A percentile compares a stretch with the other conserved stretches of the same genome.
Conservation (phyloP, 2,329 filamentous ascomycete species). For the Ilyonectria mors-panacis region DNA sequence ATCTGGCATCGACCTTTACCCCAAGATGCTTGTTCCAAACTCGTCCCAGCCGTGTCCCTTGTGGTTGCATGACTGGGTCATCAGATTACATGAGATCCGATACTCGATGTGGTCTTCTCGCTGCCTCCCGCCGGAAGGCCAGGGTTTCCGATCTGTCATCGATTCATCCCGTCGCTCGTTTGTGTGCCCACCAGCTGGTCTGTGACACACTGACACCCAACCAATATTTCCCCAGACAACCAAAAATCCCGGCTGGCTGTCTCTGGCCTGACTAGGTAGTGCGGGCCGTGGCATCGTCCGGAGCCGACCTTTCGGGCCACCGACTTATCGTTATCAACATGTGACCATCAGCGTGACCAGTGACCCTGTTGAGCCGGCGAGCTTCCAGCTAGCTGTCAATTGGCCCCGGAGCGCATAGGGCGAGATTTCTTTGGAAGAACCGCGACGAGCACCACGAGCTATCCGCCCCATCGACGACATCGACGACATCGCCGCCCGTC, state of each 20-base stretch:
- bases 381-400: conserved; percentile 37
- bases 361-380: conserved; percentile 28
- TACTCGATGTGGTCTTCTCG: conserved; percentile 16
- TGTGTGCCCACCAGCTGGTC: not conserved
- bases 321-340: conserved; percentile 24
- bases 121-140: conserved; percentile 9
- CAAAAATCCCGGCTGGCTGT: conserved; percentile 13
- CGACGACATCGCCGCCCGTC: conserved; percentile 51
- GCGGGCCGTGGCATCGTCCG: conserved; percentile 21
- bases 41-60: conserved; percentile 15
- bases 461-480: conserved; percentile 35
- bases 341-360: conserved; percentile 43
- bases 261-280: not conserved
- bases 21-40: conserved; percentile 19
- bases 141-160: conserved; percentile 12
- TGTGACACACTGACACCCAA: conserved; percentile 5
- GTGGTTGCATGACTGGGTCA: conserved; percentile 23
- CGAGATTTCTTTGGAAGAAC: conserved; percentile 26
- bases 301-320: conserved; percentile 29
- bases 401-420: conserved; percentile 5
- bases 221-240: conserved; percentile 9
- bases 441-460: conserved; percentile 34
- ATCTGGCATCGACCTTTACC: conserved; percentile 28
- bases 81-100: conserved; percentile 31
- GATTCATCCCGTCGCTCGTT: not conserved